Evolutionary conservation across 306 rosid species (phyloP).

Genomic region (Medicago ruthenica): DNA sequence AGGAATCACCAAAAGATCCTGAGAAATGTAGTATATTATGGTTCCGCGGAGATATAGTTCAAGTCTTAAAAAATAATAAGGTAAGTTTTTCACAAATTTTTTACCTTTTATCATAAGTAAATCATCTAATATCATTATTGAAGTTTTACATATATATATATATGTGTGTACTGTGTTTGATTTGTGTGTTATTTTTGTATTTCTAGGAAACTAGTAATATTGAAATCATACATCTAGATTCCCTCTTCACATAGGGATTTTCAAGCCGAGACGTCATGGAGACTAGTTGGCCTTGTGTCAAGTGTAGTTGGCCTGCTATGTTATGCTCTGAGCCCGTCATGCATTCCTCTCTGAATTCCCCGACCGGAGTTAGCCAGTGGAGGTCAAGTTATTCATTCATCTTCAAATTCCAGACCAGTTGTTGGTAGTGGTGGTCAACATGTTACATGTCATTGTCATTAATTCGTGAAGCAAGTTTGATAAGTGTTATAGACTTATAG

Average conservation of each 20-base stretch:
- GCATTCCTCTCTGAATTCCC: too few species aligned
- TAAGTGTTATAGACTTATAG: too few species aligned
- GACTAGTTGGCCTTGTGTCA: neutral
- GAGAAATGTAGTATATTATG: conserved; percentile 37
- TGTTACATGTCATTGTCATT: too few species aligned
- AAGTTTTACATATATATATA: neutral
- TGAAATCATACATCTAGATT: conserved; percentile 15
- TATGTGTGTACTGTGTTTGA: neutral
- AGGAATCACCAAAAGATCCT: conserved; percentile 6
- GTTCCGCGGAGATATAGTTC: conserved; percentile 26
- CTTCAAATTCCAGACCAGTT: too few species aligned
- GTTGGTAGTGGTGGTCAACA: too few species aligned
- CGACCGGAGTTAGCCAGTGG: too few species aligned
- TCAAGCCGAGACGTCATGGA: too few species aligned
- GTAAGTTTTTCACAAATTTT: too few species aligned
- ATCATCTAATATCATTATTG: neutral
- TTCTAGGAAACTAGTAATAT: conserved; percentile 19
- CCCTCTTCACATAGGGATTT: too few species aligned
- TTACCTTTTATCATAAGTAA: neutral
- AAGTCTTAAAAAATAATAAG: conserved; percentile 20
- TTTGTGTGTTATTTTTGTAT: neutral
- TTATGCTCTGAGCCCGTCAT: conserved; percentile 22
- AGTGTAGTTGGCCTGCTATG: conserved; percentile 4
- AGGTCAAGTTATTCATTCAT: too few species aligned
- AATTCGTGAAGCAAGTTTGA: too few species aligned